Conservation (phyloP, 2,329 filamentous ascomycete species). For the Diaporthe citrichinensis region DNA sequence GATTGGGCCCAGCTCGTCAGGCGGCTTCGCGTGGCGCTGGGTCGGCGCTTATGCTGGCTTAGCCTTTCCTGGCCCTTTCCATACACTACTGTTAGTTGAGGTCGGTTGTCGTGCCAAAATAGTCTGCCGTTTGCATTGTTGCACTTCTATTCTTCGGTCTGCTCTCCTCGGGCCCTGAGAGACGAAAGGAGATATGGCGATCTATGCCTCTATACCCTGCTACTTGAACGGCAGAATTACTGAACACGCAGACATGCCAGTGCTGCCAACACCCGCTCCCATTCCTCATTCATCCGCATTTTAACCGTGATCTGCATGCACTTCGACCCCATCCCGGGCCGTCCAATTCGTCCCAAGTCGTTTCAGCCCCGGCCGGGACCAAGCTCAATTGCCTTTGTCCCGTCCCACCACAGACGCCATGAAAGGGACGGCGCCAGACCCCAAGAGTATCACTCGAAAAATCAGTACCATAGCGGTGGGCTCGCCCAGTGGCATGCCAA, state of each 20-base stretch:
- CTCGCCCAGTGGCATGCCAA: constrained; percentile 12
- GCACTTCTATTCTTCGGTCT: background rate
- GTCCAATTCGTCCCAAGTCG: constrained; percentile 19
- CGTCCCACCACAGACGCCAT: background rate
- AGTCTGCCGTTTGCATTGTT: background rate
- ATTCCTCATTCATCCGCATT: constrained; percentile 3
- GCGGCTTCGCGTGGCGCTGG: constrained; percentile 29
- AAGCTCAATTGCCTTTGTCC: constrained; percentile 12
- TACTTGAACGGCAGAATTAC: background rate
- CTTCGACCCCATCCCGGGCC: background rate
- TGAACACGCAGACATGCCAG: background rate
- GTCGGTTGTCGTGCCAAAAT: constrained; percentile 7
- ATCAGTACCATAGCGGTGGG: constrained; percentile 22
- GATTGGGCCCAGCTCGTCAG: constrained; percentile 25
- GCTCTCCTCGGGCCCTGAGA: background rate
- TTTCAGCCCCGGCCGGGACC: constrained; percentile 36
- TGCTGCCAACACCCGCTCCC: background rate
- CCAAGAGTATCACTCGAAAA: background rate
- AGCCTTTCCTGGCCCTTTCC: background rate
- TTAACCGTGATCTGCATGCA: constrained; percentile 10
- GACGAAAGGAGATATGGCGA: background rate
- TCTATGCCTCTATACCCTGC: no score
- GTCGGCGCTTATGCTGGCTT: constrained; percentile 26
- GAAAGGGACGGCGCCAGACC: background rate
- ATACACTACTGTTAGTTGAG: background rate